Base-by-base conservation (phyloP, 1,284 basidiomycete genomes). In the Peniophora sp. region DNA sequence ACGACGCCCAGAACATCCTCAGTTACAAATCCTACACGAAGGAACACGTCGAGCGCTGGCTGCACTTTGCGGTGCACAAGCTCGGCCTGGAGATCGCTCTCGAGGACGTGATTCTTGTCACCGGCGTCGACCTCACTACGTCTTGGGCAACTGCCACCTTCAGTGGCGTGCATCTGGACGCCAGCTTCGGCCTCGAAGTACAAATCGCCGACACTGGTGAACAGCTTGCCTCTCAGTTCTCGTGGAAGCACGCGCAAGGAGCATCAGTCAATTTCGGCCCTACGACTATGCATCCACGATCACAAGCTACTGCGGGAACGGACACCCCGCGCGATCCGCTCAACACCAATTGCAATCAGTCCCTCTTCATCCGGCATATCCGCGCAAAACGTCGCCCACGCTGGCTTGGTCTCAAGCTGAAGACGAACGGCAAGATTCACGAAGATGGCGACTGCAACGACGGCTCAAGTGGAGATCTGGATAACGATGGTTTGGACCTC, bases 21-120 rank as follows among this genome's bases (percentile, higher is more conserved):
- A 43, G 18, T 22, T 54, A 52, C 18, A 34, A 44, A 0, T 15
- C 17, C 17, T 54, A 47, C 32, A 36, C 51, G n/a, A 9, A 48
- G 10, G 48, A 23, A 34, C 47, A 51, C 20, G 48, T 52, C 18
- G 44, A 47, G 22, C 0, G 6, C 15, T 52, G 52, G 50, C 47
- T 47, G 12, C 50, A 36, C 3, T 51, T 48, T 20, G 35, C 47
- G 1, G 2, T 3, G 9, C 47, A 35, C 9, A 39, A 34, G 3
- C 35, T 45, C 3, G 47, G 43, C 1, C 34, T 54, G 3, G 6
- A 45, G 5, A 53, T 54, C 51, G 3, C 36, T 2, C 52, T 54
- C 49, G 52, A 54, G 22, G 51, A 54, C 14, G 23, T 52, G 11
- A 43, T 49, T 23, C 18, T 54, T 17, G 53, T 54, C 11, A 53